phyloP scores from a whole-genome alignment of 768 basidiomycete species.

The Tephrocybe sp. region DNA sequence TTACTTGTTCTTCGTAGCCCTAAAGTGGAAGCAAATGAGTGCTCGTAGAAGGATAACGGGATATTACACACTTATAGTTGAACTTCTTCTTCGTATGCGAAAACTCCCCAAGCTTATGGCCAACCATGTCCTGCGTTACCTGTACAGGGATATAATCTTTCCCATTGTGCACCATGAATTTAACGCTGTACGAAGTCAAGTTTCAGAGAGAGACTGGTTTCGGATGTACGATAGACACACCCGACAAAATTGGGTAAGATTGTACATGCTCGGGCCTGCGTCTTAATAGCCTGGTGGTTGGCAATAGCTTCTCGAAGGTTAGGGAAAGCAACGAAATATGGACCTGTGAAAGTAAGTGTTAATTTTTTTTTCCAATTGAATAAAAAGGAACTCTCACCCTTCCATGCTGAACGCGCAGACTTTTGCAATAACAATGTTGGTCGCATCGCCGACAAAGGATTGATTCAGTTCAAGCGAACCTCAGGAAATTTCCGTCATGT shows the following conservation, averaged over 20 bases:
- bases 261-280: constrained; percentile 85
- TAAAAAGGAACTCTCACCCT: constrained; percentile 42
- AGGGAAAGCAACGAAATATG: constrained; percentile 92
- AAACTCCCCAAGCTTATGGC: constrained; percentile 97
- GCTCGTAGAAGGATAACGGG: background rate
- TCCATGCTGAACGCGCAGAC: constrained; percentile 80
- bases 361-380: background rate
- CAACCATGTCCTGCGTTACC: constrained; percentile 97
- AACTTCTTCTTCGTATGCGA: constrained; percentile 86
- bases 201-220: background rate
- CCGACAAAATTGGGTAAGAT: constrained; percentile 96
- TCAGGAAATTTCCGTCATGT: too few species aligned
- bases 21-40: background rate
- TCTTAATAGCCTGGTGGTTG: constrained; percentile 84
- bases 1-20: constrained; percentile 21
- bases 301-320: constrained; percentile 78
- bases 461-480: too few species aligned
- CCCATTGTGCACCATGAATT: constrained; percentile 94
- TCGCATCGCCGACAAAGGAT: constrained; percentile 42
- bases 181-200: constrained; percentile 45
- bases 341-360: constrained; percentile 49
- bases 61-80: constrained; percentile 68
- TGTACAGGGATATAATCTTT: constrained; percentile 83
- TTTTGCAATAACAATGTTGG: constrained; percentile 57
- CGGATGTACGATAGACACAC: constrained; percentile 39